phyloP scores from a whole-genome alignment of 805 yeast species.

The Yamadazyma olivae region DNA sequence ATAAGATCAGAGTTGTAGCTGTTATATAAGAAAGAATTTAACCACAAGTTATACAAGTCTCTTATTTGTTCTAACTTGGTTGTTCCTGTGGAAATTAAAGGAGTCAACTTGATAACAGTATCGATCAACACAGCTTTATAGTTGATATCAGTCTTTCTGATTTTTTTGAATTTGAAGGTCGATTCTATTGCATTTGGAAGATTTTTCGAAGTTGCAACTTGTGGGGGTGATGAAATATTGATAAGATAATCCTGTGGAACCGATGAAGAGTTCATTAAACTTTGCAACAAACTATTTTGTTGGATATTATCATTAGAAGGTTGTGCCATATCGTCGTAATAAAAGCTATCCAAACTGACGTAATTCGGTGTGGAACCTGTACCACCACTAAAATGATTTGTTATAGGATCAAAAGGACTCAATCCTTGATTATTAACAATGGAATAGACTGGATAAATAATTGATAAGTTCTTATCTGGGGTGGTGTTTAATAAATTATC shows the following conservation, averaged over 20 bases:
- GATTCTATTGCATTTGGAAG: conserved; percentile 10
- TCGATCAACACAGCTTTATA: conserved; percentile 11
- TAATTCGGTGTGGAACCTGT: conserved; percentile 1
- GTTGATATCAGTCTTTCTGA: conserved; percentile 7
- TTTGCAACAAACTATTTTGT: conserved; percentile 10
- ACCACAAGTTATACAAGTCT: conserved; percentile 29
- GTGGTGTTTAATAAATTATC: conserved; percentile 28
- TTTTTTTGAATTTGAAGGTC: conserved; percentile 7
- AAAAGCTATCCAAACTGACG: background rate
- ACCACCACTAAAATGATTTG: background rate
- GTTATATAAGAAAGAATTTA: conserved; percentile 26
- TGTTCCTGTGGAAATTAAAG: conserved; percentile 17
- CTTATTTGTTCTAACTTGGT: conserved; percentile 27
- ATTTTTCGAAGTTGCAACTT: conserved; percentile 4
- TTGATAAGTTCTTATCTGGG: conserved; percentile 22
- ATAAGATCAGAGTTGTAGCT: conserved; percentile 22
- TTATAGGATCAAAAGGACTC: conserved; percentile 11
- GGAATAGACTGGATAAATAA: conserved; percentile 38
- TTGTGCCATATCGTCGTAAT: background rate
- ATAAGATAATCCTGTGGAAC: conserved; percentile 12
- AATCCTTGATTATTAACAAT: conserved; percentile 15
- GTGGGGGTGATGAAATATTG: conserved; percentile 9
- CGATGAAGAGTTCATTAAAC: conserved; percentile 6
- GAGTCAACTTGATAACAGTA: conserved; percentile 10
- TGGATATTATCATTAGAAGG: conserved; percentile 1